Evolutionary conservation across 768 basidiomycete species (phyloP).

Genomic region (Psilocybe sp.): DNA sequence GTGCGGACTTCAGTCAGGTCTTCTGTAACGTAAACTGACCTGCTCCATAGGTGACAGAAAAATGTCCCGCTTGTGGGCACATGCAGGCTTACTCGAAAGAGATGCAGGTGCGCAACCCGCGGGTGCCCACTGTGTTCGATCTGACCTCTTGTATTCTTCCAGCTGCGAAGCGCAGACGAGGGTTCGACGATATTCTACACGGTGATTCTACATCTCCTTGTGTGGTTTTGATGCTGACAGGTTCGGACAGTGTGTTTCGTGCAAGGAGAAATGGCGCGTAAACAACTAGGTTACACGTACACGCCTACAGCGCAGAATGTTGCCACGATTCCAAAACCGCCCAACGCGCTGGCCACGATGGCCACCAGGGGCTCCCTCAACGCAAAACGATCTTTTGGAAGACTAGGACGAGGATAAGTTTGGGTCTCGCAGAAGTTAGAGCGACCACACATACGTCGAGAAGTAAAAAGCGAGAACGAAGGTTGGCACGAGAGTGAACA

Average conservation of each 20-base stretch:
- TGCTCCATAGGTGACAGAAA: constrained; percentile 70
- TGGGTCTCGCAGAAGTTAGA: neutral
- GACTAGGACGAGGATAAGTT: constrained; percentile 40
- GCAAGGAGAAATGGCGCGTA: constrained; percentile 79
- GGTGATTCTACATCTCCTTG: constrained; percentile 43
- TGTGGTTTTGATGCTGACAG: constrained; percentile 7
- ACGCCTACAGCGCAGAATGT: constrained; percentile 86
- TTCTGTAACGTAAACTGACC: neutral
- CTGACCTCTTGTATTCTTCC: constrained; percentile 11
- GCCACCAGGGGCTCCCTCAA: constrained; percentile 71
- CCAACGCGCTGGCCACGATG: constrained; percentile 69
- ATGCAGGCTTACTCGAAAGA: constrained; percentile 86
- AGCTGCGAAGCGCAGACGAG: constrained; percentile 91
- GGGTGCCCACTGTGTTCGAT: neutral
- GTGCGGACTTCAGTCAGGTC: constrained; percentile 24
- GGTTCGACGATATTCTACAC: constrained; percentile 93
- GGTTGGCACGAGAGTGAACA: constrained; percentile 67
- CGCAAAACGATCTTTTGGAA: constrained; percentile 67
- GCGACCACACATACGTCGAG: constrained; percentile 59
- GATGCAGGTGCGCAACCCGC: constrained; percentile 59
- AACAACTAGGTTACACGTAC: constrained; percentile 78
- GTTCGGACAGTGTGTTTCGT: constrained; percentile 58
- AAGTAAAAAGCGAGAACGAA: constrained; percentile 91
- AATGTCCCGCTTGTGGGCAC: constrained; percentile 86
- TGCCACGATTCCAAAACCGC: constrained; percentile 86